phyloP scores from a whole-genome alignment of 306 rosid genomes.

The Casuarina glauca region DNA sequence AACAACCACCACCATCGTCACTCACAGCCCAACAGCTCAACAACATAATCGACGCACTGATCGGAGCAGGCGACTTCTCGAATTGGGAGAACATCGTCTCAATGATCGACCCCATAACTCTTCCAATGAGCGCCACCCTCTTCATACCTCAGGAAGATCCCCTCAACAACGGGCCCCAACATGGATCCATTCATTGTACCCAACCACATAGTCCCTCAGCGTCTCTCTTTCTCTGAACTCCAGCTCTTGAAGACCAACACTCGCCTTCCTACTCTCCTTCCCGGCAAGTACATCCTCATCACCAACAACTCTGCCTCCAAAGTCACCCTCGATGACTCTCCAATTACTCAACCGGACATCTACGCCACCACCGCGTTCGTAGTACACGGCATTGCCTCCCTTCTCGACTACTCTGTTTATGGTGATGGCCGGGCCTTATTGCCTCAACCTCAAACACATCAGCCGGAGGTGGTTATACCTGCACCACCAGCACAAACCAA shows the following conservation, averaged over 20 bases:
- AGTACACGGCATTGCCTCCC: slow-evolving; percentile 47
- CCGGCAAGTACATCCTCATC: slow-evolving; percentile 45
- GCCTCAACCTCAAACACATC: neutral
- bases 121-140: slow-evolving; percentile 55
- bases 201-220: slow-evolving; percentile 71
- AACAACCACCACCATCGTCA: neutral
- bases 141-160: slow-evolving; percentile 49
- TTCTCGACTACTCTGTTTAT: slow-evolving; percentile 53
- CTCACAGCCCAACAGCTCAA: slow-evolving; percentile 35
- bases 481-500: neutral
- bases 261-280: slow-evolving; percentile 74
- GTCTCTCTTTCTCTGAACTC: slow-evolving; percentile 67
- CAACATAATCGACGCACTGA: slow-evolving; percentile 68
- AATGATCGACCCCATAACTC: slow-evolving; percentile 8
- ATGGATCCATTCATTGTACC: slow-evolving; percentile 52
- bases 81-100: slow-evolving; percentile 52
- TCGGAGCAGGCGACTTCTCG: slow-evolving; percentile 59
- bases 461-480: neutral
- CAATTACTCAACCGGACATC: slow-evolving; percentile 52
- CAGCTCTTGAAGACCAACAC: slow-evolving; percentile 43
- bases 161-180: neutral
- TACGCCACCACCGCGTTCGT: slow-evolving; percentile 40
- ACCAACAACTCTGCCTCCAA: slow-evolving; percentile 47
- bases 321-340: slow-evolving; percentile 50
- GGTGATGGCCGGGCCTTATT: slow-evolving; percentile 19